Evolutionary conservation across 148 eudicot species (phyloP), one percentile per base, ranked within the genome.

Genomic region (Suaeda aralocaspica): DNA sequence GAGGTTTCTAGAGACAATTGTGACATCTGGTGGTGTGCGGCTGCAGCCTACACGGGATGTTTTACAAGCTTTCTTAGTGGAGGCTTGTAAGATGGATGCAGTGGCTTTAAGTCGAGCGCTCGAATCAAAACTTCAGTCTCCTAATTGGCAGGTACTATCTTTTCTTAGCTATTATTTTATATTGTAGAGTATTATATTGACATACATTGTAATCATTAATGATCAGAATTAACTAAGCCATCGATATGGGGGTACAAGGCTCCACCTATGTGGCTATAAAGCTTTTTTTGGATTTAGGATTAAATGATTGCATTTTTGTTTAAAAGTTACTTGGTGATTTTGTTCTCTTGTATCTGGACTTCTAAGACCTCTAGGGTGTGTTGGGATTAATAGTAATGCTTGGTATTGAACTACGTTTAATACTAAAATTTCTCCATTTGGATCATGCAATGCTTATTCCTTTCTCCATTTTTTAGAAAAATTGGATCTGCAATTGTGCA

Each of bases 11-110:
- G 98, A 90, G 84, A 90, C 96, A 9, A 88, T 93, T 81, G 98
- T 90, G 65, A 90, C 98, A 44, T 81, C 96, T 79, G 95, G 98
- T 55, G 98, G 98, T 52, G 96, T 93, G 55, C 87, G 98, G 62
- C 73, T 93, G 68, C 98, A 93, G 70, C 98, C 98, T 33, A 87
- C 98, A 48, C 91, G 98, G 60, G 98, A 93, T 87, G 95, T 86
- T 30, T 82, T 93, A 56, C 94, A 93, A 67, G 83, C 80, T 76
- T 93, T 93, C 82, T 80, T 93, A 46, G 75, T 66, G 53, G 95
- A 93, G 83, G 98, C 95, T 14, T 72, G 81, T 76, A 93, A 88
- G 79, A 75, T 93, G 83, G 90, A 93, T 90, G 84, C 96, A 31
- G 66, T 90, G 86, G 85, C 88, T 68, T 78, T 93, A 71, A 68